Evolutionary conservation across 176 grass and related monocot genomes (phyloP).

Genomic region (Bonia amplexicaulis): DNA sequence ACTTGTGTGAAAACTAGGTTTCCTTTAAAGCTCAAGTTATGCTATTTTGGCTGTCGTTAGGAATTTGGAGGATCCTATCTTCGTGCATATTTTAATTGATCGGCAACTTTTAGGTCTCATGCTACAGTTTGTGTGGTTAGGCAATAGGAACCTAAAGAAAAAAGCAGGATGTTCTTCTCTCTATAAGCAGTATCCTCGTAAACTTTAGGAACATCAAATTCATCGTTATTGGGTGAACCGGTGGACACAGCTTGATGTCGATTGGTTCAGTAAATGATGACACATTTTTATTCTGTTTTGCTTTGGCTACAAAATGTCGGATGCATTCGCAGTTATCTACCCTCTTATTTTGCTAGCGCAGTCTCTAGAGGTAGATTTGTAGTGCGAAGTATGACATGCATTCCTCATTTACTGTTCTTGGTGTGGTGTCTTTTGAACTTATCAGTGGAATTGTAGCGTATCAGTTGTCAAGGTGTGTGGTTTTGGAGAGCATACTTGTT

Average conservation of each 20-base stretch:
- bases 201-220: conserved; percentile 46
- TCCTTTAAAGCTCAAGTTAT: not conserved
- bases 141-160: not conserved
- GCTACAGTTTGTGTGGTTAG: not conserved
- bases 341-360: not conserved
- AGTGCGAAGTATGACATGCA: not conserved
- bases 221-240: conserved; percentile 61
- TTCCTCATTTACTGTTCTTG: not conserved
- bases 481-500: not conserved
- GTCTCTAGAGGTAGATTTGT: not conserved
- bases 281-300: conserved; percentile 10
- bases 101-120: not conserved
- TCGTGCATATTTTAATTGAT: not conserved
- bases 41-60: not conserved
- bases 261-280: conserved; percentile 60
- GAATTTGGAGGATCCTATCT: not conserved
- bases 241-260: conserved; percentile 25
- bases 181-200: conserved; percentile 34
- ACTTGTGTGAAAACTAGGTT: not conserved
- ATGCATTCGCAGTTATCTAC: not conserved
- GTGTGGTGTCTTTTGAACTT: not conserved
- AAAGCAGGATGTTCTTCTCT: conserved; percentile 40
- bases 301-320: not conserved
- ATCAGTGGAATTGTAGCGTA: too few relatives aligned
- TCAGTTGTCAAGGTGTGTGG: not conserved